A percentile compares a stretch with the other conserved stretches of the same genome.
Evolutionary conservation across 177 flowering plant species (phyloP).

Genomic region (Vitis hybrid): DNA sequence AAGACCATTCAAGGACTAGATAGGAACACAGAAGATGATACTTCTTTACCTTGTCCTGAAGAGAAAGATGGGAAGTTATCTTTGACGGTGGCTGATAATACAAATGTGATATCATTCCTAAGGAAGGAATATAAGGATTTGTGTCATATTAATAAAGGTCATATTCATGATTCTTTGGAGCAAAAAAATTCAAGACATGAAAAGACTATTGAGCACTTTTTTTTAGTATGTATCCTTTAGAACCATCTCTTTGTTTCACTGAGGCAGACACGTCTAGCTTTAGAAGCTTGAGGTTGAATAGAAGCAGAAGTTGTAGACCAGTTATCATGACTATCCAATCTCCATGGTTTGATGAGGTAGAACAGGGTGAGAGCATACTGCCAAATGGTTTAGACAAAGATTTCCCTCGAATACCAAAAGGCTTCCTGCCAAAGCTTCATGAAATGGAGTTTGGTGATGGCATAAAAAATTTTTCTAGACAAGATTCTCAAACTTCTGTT

Average conservation of each 20-base stretch:
- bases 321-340: conserved; percentile 22
- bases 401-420: conserved; percentile 30
- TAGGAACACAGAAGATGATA: conserved; percentile 14
- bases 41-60: conserved; percentile 16
- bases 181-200: conserved; percentile 41
- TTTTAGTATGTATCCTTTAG: conserved; percentile 29
- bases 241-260: conserved; percentile 35
- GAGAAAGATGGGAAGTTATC: conserved; percentile 28
- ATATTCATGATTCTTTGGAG: conserved; percentile 27
- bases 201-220: conserved; percentile 36
- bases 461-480: conserved; percentile 24
- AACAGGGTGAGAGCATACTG: conserved; percentile 22
- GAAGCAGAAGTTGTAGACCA: conserved; percentile 64
- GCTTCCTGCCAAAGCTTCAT: conserved; percentile 22
- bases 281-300: conserved; percentile 26
- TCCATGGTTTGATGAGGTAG: conserved; percentile 24
- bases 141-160: conserved; percentile 4
- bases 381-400: conserved; percentile 32
- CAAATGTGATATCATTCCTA: conserved; percentile 17
- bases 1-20: conserved; percentile 19
- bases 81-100: conserved; percentile 9
- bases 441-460: conserved; percentile 25
- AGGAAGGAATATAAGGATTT: conserved; percentile 20
- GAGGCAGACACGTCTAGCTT: conserved; percentile 23
- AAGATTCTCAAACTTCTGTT: conserved; percentile 37